Base-by-base conservation (phyloP, 2,329 filamentous ascomycete species). In the Xylariaceae sp. region DNA sequence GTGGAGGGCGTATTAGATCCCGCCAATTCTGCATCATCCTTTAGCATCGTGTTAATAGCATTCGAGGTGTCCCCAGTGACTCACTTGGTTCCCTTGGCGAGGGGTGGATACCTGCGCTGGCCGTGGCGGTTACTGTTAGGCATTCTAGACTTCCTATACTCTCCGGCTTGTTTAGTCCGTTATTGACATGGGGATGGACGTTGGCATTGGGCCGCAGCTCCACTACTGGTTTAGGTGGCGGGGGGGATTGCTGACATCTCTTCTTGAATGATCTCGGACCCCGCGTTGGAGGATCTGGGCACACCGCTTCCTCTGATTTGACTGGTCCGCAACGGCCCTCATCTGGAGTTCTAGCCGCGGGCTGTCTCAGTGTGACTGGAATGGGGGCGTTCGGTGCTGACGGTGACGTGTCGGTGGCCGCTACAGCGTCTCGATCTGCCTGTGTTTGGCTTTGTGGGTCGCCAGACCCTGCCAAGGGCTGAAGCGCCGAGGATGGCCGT, bases 391-490 rank as follows among this genome's bases (percentile, higher is more conserved):
- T 36, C n/a, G 45, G 9, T 37, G 13, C 9, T 19, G 41, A 21
- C 19, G 21, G n/a, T 34, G 30, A 19, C 21, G 7, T 41, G 19
- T 30, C 19, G 16, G 49, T n/a, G 9, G 47, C 9, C 36, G 22
- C 22, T 54, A 61, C n/a, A 54, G 51, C 36, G 55, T 58, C 56
- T 59, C 40, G 56, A 57, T 57, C 44, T 51, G 37, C 49, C 48
- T 58, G 52, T 22, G 55, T 49, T 55, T 54, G 22, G 37, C 42
- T 51, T 44, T 51, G 56, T 55, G 55, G 36, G 48, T 53, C n/a
- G 51, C 51, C 16, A 55, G 52, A 5, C 46, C 48, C 58, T 62
- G 60, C 65, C 65, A 66, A 0, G 64, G 66, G 52, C 58, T 63
- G 64, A 62, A 64, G 49, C 55, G 61, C 29, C 51, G 49, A 30